These are phyloP conservation scores for Geotrichum aggregatum DNA, from an alignment of 1,139 yeast genomes.

Conservation along the genomic window DNA sequence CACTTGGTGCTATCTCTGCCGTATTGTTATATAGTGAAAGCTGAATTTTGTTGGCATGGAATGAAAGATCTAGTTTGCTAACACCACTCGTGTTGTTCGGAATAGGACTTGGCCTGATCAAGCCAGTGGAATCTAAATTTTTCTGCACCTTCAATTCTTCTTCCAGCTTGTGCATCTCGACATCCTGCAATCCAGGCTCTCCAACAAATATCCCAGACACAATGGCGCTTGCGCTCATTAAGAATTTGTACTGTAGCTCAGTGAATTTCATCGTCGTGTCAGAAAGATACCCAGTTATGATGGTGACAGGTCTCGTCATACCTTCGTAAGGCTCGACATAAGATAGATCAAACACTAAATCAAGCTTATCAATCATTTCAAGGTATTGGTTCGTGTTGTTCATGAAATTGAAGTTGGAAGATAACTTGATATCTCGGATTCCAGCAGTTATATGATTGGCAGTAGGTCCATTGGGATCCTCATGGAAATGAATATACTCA, in stretches of 20 bases:
- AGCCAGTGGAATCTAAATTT: conserved; percentile 22
- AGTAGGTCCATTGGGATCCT: conserved; percentile 26
- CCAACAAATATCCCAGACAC: conserved; percentile 55
- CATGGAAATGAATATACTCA: conserved; percentile 43
- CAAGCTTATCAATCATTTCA: conserved; percentile 67
- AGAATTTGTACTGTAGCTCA: conserved; percentile 66
- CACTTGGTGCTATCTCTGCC: conserved; percentile 34
- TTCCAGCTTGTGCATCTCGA: conserved; percentile 54
- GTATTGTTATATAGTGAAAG: conserved; percentile 64
- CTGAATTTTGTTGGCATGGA: conserved; percentile 60
- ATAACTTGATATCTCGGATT: conserved; percentile 61
- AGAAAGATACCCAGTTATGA: conserved; percentile 57
- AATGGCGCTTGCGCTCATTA: conserved; percentile 54
- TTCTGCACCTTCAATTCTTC: conserved; percentile 33
- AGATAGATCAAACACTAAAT: conserved; percentile 58
- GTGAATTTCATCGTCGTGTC: conserved; percentile 67
- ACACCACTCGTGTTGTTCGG: conserved; percentile 14
- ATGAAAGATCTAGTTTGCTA: conserved; percentile 30
- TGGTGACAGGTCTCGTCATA: conserved; percentile 49
- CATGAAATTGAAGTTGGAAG: conserved; percentile 55
- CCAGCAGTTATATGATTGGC: conserved; percentile 62
- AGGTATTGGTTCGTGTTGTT: conserved; percentile 49
- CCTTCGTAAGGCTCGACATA: conserved; percentile 43
- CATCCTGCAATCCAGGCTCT: conserved; percentile 47
- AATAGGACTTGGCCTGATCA: conserved; percentile 3